phyloP scores from a whole-genome alignment of 495 filamentous ascomycete species.

The Daldinia grandis region DNA sequence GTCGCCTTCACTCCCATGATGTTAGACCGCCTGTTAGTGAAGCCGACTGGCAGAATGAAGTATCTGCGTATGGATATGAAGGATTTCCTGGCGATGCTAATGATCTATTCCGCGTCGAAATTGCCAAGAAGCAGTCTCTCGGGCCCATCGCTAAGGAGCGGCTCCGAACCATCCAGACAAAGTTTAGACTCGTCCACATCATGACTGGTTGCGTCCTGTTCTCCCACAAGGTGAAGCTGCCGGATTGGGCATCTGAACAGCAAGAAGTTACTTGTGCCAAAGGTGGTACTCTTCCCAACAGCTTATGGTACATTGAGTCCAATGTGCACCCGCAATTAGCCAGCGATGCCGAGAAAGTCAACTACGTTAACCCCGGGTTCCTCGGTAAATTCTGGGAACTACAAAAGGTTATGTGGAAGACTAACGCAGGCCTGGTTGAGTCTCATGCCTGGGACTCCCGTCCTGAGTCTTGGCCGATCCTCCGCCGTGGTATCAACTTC shows the following conservation, averaged over 20 bases:
- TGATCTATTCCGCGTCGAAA: slow-evolving; percentile 93
- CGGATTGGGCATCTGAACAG: slow-evolving; percentile 95
- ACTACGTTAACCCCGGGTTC: slow-evolving; percentile 94
- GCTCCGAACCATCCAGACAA: slow-evolving; percentile 92
- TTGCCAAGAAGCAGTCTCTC: slow-evolving; percentile 88
- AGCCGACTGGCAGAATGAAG: slow-evolving; percentile 98
- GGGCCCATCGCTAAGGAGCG: slow-evolving; percentile 80
- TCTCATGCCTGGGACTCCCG: slow-evolving; percentile 98
- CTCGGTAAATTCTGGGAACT: slow-evolving; percentile 99
- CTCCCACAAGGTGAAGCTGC: slow-evolving; percentile 98
- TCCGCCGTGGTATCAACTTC: slow-evolving; percentile 97
- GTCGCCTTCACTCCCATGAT: slow-evolving; percentile 95
- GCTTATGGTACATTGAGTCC: slow-evolving; percentile 92
- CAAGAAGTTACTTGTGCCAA: slow-evolving; percentile 98
- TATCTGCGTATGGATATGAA: slow-evolving; percentile 97
- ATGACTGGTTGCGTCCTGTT: slow-evolving; percentile 98
- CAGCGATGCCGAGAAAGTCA: slow-evolving; percentile 84
- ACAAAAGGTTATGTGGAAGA: slow-evolving; percentile 99
- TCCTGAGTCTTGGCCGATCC: slow-evolving; percentile 90
- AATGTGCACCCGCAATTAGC: slow-evolving; percentile 83
- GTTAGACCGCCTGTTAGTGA: slow-evolving; percentile 97
- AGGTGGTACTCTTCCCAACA: slow-evolving; percentile 92
- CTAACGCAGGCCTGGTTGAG: slow-evolving; percentile 94
- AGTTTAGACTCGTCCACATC: slow-evolving; percentile 91
- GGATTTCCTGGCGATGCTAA: slow-evolving; percentile 98